Evolutionary conservation across 495 filamentous ascomycete genomes (phyloP).

Genomic region (Aspergillus leporis): DNA sequence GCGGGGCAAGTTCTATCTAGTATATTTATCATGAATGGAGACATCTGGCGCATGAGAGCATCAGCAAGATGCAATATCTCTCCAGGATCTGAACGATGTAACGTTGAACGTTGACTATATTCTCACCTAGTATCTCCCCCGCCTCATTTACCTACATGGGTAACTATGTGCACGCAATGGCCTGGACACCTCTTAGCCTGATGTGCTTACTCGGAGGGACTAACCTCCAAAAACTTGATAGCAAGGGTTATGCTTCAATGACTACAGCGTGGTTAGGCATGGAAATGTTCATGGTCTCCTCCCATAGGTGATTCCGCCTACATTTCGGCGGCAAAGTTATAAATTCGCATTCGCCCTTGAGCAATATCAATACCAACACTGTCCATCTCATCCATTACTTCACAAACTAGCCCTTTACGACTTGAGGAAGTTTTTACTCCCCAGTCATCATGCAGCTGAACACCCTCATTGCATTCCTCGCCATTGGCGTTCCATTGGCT

Average conservation of each 20-base stretch:
- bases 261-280: too few species aligned
- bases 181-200: not conserved
- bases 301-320: too few species aligned
- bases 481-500: constrained; percentile 4
- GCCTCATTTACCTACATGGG: not conserved
- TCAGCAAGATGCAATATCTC: not conserved
- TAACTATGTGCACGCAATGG: not conserved
- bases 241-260: too few species aligned
- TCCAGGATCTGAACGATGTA: not conserved
- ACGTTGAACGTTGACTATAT: not conserved
- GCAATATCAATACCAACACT: not conserved
- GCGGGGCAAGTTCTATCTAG: too few species aligned
- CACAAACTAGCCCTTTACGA: not conserved
- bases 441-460: constrained; percentile 2
- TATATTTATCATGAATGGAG: not conserved
- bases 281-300: too few species aligned
- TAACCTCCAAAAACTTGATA: too few species aligned
- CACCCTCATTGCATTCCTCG: not conserved
- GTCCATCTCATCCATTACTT: not conserved
- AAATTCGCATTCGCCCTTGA: too few species aligned
- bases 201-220: not conserved
- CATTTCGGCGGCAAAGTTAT: too few species aligned
- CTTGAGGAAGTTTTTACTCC: not conserved
- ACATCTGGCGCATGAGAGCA: not conserved
- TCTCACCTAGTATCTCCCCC: not conserved